Evolutionary conservation across 176 grass and related monocot species (phyloP).

Genomic region (maize (Zea mays)): DNA sequence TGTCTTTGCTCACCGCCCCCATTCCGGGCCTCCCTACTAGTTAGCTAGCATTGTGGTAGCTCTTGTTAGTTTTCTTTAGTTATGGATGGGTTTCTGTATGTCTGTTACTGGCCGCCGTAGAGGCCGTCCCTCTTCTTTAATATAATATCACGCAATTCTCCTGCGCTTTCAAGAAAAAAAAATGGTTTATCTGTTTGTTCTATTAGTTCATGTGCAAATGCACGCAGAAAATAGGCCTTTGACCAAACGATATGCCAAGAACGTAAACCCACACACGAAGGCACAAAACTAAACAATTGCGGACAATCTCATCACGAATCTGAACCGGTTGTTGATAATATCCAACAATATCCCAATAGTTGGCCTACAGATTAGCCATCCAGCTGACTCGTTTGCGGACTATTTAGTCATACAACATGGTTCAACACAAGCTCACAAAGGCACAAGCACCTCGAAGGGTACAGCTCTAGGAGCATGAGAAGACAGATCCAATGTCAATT

Average conservation of each 20-base stretch:
- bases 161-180: too few relatives aligned
- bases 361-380: constrained; percentile 33
- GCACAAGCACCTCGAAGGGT: constrained; percentile 15
- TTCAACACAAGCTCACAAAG: constrained; percentile 32
- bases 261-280: neutral
- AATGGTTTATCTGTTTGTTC: too few relatives aligned
- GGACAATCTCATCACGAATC: constrained; percentile 14
- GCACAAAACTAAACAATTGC: neutral
- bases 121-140: too few relatives aligned
- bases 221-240: too few relatives aligned
- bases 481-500: constrained; percentile 25
- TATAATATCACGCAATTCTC: too few relatives aligned
- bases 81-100: too few relatives aligned
- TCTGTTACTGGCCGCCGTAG: too few relatives aligned
- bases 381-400: constrained; percentile 8
- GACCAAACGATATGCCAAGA: neutral
- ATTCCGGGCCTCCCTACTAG: too few relatives aligned
- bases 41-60: too few relatives aligned
- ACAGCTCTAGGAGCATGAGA: constrained; percentile 34
- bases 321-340: constrained; percentile 8
- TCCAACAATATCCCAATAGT: constrained; percentile 28
- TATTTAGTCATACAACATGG: constrained; percentile 28
- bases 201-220: too few relatives aligned
- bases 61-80: too few relatives aligned
- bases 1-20: too few relatives aligned